These are phyloP conservation scores for Bipolaris bicolor DNA, from an alignment of 2,329 filamentous ascomycete genomes.

Conservation along the genomic window DNA sequence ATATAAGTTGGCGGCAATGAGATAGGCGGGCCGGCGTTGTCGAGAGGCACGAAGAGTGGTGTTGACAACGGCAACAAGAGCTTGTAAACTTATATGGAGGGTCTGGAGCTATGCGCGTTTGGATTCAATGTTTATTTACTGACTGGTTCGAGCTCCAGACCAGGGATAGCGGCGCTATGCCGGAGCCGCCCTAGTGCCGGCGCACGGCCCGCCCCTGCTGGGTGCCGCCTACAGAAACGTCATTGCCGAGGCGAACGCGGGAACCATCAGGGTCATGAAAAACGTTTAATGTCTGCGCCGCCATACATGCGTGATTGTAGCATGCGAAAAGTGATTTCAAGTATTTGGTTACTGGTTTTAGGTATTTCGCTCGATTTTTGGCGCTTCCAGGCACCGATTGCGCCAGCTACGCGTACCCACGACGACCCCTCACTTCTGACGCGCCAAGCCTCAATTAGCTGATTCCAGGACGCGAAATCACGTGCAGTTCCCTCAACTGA, in stretches of 20 bases:
- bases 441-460: slow-evolving; percentile 7
- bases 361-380: background rate
- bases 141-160: slow-evolving; percentile 13
- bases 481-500: slow-evolving; percentile 14
- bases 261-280: slow-evolving; percentile 22
- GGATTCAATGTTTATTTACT: slow-evolving; percentile 20
- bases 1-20: slow-evolving; percentile 50
- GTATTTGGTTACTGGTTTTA: background rate
- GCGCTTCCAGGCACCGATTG: background rate
- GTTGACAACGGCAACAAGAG: slow-evolving; percentile 30
- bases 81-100: slow-evolving; percentile 35
- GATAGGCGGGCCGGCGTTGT: slow-evolving; percentile 43
- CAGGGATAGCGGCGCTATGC: slow-evolving; percentile 14
- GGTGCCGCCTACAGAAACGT: slow-evolving; percentile 12
- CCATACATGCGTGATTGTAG: slow-evolving; percentile 4
- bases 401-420: background rate
- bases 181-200: slow-evolving; percentile 10
- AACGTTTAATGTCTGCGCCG: slow-evolving; percentile 22
- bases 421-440: slow-evolving; percentile 2
- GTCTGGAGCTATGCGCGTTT: slow-evolving; percentile 23
- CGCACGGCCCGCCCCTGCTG: slow-evolving; percentile 15
- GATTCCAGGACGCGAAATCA: slow-evolving; percentile 18
- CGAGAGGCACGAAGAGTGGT: slow-evolving; percentile 36
- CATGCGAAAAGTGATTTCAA: background rate
- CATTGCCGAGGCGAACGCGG: slow-evolving; percentile 26